These are phyloP conservation scores for Dendrocalamus sinicus DNA, from an alignment of 176 grass and related monocot genomes.

Conservation along the genomic window DNA sequence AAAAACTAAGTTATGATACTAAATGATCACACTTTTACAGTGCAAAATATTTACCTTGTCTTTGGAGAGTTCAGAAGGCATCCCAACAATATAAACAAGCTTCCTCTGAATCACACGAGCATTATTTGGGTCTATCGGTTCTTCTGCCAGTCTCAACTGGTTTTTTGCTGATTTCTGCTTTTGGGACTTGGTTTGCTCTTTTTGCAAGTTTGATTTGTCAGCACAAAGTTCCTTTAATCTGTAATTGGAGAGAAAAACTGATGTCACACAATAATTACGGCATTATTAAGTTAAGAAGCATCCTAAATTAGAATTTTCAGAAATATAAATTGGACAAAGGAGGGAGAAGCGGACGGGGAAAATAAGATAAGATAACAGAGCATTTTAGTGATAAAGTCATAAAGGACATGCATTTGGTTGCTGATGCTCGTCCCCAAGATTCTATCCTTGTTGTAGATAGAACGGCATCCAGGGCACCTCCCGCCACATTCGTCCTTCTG, in stretches of 20 bases:
- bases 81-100: slow-evolving; percentile 74
- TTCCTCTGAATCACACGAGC: slow-evolving; percentile 67
- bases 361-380: not conserved
- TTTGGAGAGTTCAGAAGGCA: slow-evolving; percentile 55
- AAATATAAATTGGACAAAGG: not conserved
- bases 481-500: slow-evolving; percentile 55
- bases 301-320: not conserved
- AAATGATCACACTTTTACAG: not conserved
- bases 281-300: slow-evolving; percentile 12
- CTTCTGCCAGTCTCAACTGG: slow-evolving; percentile 39
- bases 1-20: not conserved
- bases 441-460: slow-evolving; percentile 68
- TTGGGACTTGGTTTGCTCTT: slow-evolving; percentile 46
- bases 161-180: slow-evolving; percentile 53
- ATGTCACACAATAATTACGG: slow-evolving; percentile 1
- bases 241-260: slow-evolving; percentile 21
- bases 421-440: slow-evolving; percentile 49
- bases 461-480: slow-evolving; percentile 67
- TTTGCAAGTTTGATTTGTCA: slow-evolving; percentile 52
- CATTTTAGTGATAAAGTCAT: slow-evolving; percentile 14
- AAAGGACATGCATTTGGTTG: slow-evolving; percentile 59
- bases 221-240: slow-evolving; percentile 53
- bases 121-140: slow-evolving; percentile 48
- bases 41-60: slow-evolving; percentile 48
- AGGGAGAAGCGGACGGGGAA: not conserved